Percentiles rank a stretch among this genome's conserved stretches.
Evolutionary conservation across 2,329 filamentous ascomycete species (phyloP).

Genomic region (Fusarium irregulare): DNA sequence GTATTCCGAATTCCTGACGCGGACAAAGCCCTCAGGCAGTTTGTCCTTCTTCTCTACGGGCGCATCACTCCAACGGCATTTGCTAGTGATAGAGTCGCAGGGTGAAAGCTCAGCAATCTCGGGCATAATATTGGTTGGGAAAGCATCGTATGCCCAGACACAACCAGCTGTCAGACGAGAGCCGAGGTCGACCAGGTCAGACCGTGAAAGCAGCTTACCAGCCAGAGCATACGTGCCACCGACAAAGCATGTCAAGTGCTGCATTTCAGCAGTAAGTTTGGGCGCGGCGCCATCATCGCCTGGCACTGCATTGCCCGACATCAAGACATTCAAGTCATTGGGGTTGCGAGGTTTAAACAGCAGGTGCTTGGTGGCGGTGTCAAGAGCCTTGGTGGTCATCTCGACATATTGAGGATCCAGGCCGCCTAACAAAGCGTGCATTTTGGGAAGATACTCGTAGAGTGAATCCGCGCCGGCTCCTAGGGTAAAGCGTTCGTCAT

Average conservation of each 20-base stretch:
- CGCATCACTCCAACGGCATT: slow-evolving; percentile 51
- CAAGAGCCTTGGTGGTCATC: slow-evolving; percentile 73
- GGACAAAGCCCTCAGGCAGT: slow-evolving; percentile 68
- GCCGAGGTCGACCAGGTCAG: slow-evolving; percentile 60
- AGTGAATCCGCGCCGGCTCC: slow-evolving; percentile 61
- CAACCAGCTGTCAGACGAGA: slow-evolving; percentile 63
- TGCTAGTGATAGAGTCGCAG: slow-evolving; percentile 50
- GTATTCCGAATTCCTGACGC: slow-evolving; percentile 58
- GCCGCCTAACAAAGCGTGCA: slow-evolving; percentile 72
- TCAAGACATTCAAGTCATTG: slow-evolving; percentile 67
- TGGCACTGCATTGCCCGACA: slow-evolving; percentile 60
- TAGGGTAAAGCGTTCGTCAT: slow-evolving; percentile 55
- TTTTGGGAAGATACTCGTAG: slow-evolving; percentile 72
- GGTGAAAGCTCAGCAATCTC: slow-evolving; percentile 58
- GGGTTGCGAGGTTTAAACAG: slow-evolving; percentile 76
- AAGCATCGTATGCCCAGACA: slow-evolving; percentile 64
- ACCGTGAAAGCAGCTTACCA: slow-evolving; percentile 67
- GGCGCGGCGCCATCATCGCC: slow-evolving; percentile 40
- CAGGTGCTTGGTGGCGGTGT: slow-evolving; percentile 69
- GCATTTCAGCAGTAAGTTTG: slow-evolving; percentile 51
- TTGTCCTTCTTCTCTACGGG: slow-evolving; percentile 41
- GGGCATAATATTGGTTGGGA: slow-evolving; percentile 65
- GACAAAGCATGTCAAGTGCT: slow-evolving; percentile 77
- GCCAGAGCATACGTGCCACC: slow-evolving; percentile 78
- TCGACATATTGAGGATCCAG: slow-evolving; percentile 69